Base-by-base conservation (phyloP, 352 stramenopile genomes). In the Phytopythium kandeliae region DNA sequence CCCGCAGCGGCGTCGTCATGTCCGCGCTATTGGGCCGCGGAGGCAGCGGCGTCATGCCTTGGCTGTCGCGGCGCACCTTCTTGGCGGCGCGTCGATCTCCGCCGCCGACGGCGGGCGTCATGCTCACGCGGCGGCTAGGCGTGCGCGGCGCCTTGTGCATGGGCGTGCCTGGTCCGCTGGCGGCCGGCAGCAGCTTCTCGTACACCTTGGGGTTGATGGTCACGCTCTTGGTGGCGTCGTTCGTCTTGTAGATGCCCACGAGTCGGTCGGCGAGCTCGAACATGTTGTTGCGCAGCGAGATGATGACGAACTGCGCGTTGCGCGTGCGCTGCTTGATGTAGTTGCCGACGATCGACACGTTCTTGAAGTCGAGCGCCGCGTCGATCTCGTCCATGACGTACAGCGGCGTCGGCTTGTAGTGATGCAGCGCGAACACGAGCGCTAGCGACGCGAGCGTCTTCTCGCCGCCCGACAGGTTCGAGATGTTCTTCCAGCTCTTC, bases 401-500 rank as follows among this genome's bases (percentile, higher is more conserved):
- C 44, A 99, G 67, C 36, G 97, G 97, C 16, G 97, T 99, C 12
- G 97, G 97, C 64, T 99, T 99, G 85, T 98, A 99, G 76, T 99
- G 96, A 71, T 99, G 97, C 46, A 99, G 77, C 17, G 97, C 97
- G 83, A 99, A 99, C 24, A 99, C 96, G 7, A 99, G 75, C n/a
- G 97, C 96, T 19, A 99, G 82, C 8, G 96, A 99, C 16, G 94
- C 97, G 2, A 99, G 74, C 0, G 97, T 99, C 74, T 99, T 99
- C 67, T 99, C 97, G 24, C 97, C 97, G 56, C 97, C 97, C 33
- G 90, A 98, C 26, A 99, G 69, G 66, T 99, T 99, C 1, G 94
- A 96, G 60, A 99, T 99, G 60, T 99, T 98, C 70, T 99, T 99
- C 97, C 97, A 99, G 42, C 89, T 98, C 79, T 99, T 99, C 75